phyloP scores from a whole-genome alignment of 2,329 filamentous ascomycete genomes.

The Simplicillium aogashimaense region DNA sequence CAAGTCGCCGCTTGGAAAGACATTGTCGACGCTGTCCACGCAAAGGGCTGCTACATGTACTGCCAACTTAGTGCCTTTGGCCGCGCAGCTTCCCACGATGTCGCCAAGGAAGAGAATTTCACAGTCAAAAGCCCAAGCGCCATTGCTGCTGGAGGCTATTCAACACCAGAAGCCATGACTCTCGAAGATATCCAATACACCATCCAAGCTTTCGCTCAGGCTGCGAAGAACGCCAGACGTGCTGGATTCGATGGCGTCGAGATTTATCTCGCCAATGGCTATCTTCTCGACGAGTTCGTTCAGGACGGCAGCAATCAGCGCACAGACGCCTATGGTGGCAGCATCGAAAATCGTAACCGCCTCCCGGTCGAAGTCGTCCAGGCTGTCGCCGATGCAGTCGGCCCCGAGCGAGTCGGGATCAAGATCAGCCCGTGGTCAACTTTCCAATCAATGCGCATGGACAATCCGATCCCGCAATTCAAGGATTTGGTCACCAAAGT shows the following conservation, averaged over 20 bases:
- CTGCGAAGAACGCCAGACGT: conserved; percentile 42
- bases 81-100: conserved; percentile 23
- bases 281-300: conserved; percentile 52
- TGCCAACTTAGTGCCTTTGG: conserved; percentile 54
- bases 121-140: conserved; percentile 13
- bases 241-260: conserved; percentile 67
- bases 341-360: conserved; percentile 39
- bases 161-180: conserved; percentile 53
- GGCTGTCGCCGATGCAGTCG: conserved; percentile 28
- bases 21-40: conserved; percentile 54
- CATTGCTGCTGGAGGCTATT: conserved; percentile 30
- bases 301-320: conserved; percentile 39
- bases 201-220: conserved; percentile 45
- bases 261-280: conserved; percentile 46
- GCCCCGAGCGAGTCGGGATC: conserved; percentile 41
- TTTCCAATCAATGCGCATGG: conserved; percentile 56
- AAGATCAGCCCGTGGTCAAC: conserved; percentile 50
- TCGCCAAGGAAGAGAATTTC: background rate
- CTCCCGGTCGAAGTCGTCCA: conserved; percentile 40
- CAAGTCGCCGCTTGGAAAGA: conserved; percentile 51
- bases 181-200: conserved; percentile 52
- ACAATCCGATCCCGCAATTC: conserved; percentile 54
- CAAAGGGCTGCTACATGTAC: conserved; percentile 49
- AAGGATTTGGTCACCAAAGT: conserved; percentile 42
- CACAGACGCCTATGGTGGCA: conserved; percentile 41